Evolutionary conservation across 768 basidiomycete species (phyloP), one percentile per base, ranked within the genome.

Genomic region (Trametes cingulata): DNA sequence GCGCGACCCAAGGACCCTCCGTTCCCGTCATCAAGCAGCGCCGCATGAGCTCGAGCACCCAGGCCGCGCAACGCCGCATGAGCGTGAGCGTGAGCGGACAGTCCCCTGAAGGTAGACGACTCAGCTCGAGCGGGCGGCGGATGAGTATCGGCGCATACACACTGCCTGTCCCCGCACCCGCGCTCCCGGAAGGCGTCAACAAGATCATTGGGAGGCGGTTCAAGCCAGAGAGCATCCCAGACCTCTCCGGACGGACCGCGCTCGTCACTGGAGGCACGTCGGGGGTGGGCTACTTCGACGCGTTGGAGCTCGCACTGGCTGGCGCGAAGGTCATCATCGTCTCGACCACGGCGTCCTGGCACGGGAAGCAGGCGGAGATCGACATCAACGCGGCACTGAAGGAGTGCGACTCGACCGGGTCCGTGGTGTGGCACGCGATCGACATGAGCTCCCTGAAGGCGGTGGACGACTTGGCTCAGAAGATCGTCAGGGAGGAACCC

Each of bases 271-370:
- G 70, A 2, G 70, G 68, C 2, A 68, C 68, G 5, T 64, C 63
- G 4, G 67, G 65, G 13, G 65, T 71, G 17, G 69, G 68, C 13
- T 72, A 65, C 53, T 68, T 68, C 60, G 71, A 71, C 58, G 72
- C 72, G n/a, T 70, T 71, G 17, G 64, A 59, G 20, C 65, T 71
- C 50, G 70, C 70, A 1, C 60, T 59, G 5, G 66, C 64, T 7
- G 61, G 63, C 33, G 70, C 70, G 27, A 64, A 64, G n/a, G 69
- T 71, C 43, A 57, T 68, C 61, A 71, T 71, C 53, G 43, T 69
- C 43, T 71, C 70, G 20, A 65, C 70, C 10, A 71, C 65, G 42
- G 64, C 64, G 24, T 56, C 54, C 1, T 65, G 68, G 52, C 65
- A 67, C 47, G 70, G 70, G 4, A 67, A 62, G 35, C 46, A 63